Evolutionary conservation across 208 protist genomes (phyloP), one percentile per base, ranked within the genome.

Genomic region (Herpetomonas samuelpessoai): DNA sequence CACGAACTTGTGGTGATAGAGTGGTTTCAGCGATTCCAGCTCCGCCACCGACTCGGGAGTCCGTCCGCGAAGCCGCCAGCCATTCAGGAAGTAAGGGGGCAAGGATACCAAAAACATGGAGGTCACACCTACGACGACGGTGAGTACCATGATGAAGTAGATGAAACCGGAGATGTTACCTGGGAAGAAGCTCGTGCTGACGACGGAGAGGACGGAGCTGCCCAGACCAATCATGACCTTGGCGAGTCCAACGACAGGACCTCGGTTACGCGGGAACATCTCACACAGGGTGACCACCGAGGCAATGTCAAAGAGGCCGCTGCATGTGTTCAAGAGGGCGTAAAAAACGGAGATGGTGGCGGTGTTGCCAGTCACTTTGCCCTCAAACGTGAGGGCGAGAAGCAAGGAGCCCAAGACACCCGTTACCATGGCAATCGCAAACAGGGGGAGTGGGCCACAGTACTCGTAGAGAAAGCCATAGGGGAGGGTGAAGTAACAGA

Each of bases 141-240:
- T 22, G 30, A 68, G 57, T 18, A 28, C 68, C 61, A 68, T 62
- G 19, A 74, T 22, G 30, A 61, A 68, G 61, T 61, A 74, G 64
- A 74, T 48, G 45, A 68, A 74, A 24, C 53, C 51, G 24, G 52
- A 52, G 26, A 68, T 63, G 27, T 67, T 59, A 18, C 39, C 31
- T 29, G 28, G 54, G 48, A 74, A 74, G 24, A 74, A 44, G 48
- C 61, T 74, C 27, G 47, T 39, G 38, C 62, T 68, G 16, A 74
- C 26, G 46, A 44, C 53, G 2, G 68, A 30, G 38, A 68, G 38
- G 2, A 68, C 55, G 16, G 68, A 68, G 27, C 60, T 59, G 26
- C 68, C 68, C 25, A 74, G 68, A 44, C 61, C 62, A 1, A 61
- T 74, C 68, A 74, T 67, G 27, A 74, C 68, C 61, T 74, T 74